Conservation (phyloP, 2,329 filamentous ascomycete genomes). For the Xylariaceae sp. region DNA sequence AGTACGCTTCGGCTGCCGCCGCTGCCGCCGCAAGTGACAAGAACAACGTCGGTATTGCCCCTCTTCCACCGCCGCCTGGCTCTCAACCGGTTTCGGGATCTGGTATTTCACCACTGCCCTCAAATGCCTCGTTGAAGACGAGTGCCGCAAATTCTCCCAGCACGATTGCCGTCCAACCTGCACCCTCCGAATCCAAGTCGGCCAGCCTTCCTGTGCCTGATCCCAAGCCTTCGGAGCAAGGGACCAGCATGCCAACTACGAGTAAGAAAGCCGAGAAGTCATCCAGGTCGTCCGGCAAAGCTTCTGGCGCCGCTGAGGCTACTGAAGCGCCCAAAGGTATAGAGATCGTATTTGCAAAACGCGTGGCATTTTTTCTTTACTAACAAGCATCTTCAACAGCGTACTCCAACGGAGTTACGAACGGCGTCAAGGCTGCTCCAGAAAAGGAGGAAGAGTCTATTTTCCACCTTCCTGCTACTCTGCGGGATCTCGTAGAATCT, state of each 20-base stretch:
- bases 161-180: constrained; percentile 43
- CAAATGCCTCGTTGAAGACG: constrained; percentile 47
- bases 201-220: constrained; percentile 26
- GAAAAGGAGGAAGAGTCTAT: constrained; percentile 61
- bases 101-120: constrained; percentile 45
- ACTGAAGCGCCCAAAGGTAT: constrained; percentile 43
- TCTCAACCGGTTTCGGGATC: constrained; percentile 35
- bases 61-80: constrained; percentile 83
- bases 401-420: constrained; percentile 48
- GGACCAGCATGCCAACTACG: constrained; percentile 26
- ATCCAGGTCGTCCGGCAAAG: constrained; percentile 43
- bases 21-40: constrained; percentile 83
- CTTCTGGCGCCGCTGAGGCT: constrained; percentile 38
- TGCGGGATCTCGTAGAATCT: constrained; percentile 86
- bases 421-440: constrained; percentile 43
- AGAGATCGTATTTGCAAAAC: constrained; percentile 10
- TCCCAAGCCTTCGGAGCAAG: constrained; percentile 27
- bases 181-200: constrained; percentile 29
- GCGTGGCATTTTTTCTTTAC: constrained; percentile 5
- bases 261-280: constrained; percentile 33
- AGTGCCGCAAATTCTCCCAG: constrained; percentile 54
- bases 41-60: constrained; percentile 88
- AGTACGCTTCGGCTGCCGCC: constrained; percentile 93
- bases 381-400: constrained; percentile 30
- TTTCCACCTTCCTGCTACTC: constrained; percentile 82